Evolutionary conservation across 2,329 filamentous ascomycete genomes (phyloP), one percentile per base, ranked within the genome.

Genomic region (Zymoseptoria passerinii): DNA sequence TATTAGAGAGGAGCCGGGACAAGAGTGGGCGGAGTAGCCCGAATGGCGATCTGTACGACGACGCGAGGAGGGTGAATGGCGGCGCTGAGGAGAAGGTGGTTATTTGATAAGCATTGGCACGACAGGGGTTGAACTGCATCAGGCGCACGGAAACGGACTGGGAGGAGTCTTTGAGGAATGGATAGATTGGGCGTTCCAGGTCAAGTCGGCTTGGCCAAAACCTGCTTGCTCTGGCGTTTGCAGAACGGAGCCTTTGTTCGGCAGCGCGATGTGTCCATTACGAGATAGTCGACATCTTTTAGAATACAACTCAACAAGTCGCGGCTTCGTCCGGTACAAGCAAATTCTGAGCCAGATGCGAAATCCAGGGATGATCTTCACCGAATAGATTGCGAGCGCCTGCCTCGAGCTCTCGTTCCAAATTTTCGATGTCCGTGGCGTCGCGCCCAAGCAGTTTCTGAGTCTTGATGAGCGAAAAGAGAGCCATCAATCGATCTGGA

Each of bases 1-100:
- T 80, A 52, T 77, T 58, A 6, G 35, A n/a, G 35, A 54, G 59
- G n/a, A 57, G 58, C 50, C 59, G 58, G 70, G 62, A 58, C 44
- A 55, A 58, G 8, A 58, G 56, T 40, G 62, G 60, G 23, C 56
- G 62, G 18, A 53, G 57, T 9, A 61, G 60, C n/a, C 62, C 62
- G 48, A 62, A 54, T 16, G 44, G 57, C 20, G 60, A 54, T 20
- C 48, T 58, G 2, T 61, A 58, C 48, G 53, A 61, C 3, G 56
- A 58, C 16, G 35, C 35, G 13, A 4, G 35, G 4, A 44, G 35
- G 35, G 35, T 44, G 13, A 44, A 44, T 44, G 35, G 35, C 1
- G 35, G 35, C 16, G 35, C 35, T n/a, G 13, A 40, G 10, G 35
- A 40, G 35, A 40, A 40, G 35, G 35, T 35, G 29, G 29, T 35